These are phyloP conservation scores for Candida coquimbonensis DNA, from an alignment of 805 yeast genomes.

Conservation along the genomic window DNA sequence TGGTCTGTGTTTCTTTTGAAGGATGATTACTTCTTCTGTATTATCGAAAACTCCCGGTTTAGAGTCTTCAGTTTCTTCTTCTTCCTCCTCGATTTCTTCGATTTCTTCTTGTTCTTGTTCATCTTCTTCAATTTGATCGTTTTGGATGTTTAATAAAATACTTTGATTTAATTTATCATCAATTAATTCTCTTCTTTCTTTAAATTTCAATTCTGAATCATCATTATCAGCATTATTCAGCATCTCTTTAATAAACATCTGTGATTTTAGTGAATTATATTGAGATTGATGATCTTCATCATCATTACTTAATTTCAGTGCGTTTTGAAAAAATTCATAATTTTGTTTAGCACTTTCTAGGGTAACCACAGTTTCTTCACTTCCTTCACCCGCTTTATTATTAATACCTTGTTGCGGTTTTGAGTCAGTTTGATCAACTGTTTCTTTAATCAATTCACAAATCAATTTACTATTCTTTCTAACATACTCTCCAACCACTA, in stretches of 20 bases:
- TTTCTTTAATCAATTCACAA: slow-evolving; percentile 44
- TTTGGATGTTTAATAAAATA: not conserved
- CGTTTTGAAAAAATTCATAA: slow-evolving; percentile 5
- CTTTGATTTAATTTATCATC: slow-evolving; percentile 3
- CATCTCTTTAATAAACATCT: not conserved
- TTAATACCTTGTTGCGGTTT: not conserved
- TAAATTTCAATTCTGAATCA: not conserved
- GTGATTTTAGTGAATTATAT: not conserved
- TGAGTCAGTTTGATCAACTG: slow-evolving; percentile 28
- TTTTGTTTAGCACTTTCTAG: slow-evolving; percentile 10
- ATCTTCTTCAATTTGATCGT: slow-evolving; percentile 1
- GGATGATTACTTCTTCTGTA: slow-evolving; percentile 17
- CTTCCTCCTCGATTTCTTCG: not conserved
- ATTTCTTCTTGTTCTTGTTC: not conserved
- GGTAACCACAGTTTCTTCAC: slow-evolving; percentile 3
- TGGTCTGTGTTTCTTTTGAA: slow-evolving; percentile 11
- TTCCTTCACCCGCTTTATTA: not conserved
- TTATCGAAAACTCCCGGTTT: slow-evolving; percentile 13
- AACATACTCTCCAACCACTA: slow-evolving; percentile 42
- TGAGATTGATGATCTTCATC: not conserved
- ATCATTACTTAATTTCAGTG: not conserved
- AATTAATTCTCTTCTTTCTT: not conserved
- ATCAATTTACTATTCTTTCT: slow-evolving; percentile 51
- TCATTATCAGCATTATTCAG: not conserved
- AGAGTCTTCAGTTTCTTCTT: not conserved